Evolutionary conservation across 2,329 filamentous ascomycete genomes (phyloP), one percentile per base, ranked within the genome.

Genomic region (Neofusicoccum kwambonambiense): DNA sequence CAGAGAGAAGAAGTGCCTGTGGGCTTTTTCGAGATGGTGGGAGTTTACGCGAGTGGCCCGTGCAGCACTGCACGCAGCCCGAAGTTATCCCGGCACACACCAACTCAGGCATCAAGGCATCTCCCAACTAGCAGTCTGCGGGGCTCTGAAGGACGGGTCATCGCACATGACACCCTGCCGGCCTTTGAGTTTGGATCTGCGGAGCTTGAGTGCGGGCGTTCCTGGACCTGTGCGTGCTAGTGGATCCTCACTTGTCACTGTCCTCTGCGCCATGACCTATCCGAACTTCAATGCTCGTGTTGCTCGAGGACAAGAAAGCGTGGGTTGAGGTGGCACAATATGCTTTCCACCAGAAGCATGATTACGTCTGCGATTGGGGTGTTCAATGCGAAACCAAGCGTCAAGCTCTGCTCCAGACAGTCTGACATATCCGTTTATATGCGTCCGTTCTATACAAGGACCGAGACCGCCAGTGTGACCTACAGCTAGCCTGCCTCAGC

Each of bases 21-120:
- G 61, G 41, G 51, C 61, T 64, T 60, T 58, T 60, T 60, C 39
- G 49, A 54, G 51, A 54, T 56, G 50, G 50, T 64, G 49, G 49
- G 61, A 39, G 41, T 64, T 39, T 64, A 64, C 31, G 41, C 50
- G 50, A 64, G 42, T 27, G 61, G 49, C 39, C 35, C 45, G 47
- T 62, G 47, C 50, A 8, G 15, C 17, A 15, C 22, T 22, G 12
- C 6, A 22, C 27, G 22, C 22, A 31, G 8, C 11, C 54, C 54
- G 54, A 58, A 31, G 41, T 34, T 45, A 3, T 13, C 12, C 54
- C 52, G 34, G 9, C 50, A 2, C 54, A 17, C 54, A 58, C 41
- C 13, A 15, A 31, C 27, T 51, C 12, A 51, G 45, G 45, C 47
- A 51, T 34, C 47, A 19, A 31, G 17, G 44, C 44, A 47, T 31